phyloP scores from a whole-genome alignment of 2,329 filamentous ascomycete genomes.

The Chalara sp. region DNA sequence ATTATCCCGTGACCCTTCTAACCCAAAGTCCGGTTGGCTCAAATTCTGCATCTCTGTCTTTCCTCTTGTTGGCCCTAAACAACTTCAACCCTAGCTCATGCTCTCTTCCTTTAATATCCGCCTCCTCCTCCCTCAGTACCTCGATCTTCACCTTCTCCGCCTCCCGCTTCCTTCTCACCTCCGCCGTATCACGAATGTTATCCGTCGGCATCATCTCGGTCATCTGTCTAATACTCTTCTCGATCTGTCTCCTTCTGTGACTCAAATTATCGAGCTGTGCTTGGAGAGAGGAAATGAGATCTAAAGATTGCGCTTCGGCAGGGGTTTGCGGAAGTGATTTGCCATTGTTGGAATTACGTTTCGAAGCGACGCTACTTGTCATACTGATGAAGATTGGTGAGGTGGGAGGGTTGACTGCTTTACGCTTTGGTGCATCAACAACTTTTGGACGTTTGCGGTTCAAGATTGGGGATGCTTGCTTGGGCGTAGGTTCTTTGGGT shows the following conservation, averaged over 20 bases:
- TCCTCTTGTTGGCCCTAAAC: conserved; percentile 67
- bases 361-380: conserved; percentile 10
- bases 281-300: conserved; percentile 61
- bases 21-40: conserved; percentile 73
- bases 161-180: conserved; percentile 51
- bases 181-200: conserved; percentile 58
- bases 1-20: conserved; percentile 61
- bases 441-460: conserved; percentile 23
- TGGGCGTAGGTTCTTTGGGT: conserved; percentile 1
- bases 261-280: conserved; percentile 57
- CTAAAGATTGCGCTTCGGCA: conserved; percentile 51
- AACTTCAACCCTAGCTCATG: conserved; percentile 73
- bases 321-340: conserved; percentile 56
- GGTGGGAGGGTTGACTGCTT: conserved; percentile 17
- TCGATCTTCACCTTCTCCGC: conserved; percentile 59
- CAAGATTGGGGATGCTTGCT: conserved; percentile 18
- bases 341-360: conserved; percentile 21
- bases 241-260: conserved; percentile 65
- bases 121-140: conserved; percentile 57
- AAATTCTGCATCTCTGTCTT: conserved; percentile 58
- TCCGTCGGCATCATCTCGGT: conserved; percentile 71
- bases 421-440: conserved; percentile 14
- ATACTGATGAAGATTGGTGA: conserved; percentile 25
- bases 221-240: conserved; percentile 67
- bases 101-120: conserved; percentile 68